These are phyloP conservation scores for Apiospora pterosperma DNA, from an alignment of 2,329 filamentous ascomycete genomes.

Conservation along the genomic window DNA sequence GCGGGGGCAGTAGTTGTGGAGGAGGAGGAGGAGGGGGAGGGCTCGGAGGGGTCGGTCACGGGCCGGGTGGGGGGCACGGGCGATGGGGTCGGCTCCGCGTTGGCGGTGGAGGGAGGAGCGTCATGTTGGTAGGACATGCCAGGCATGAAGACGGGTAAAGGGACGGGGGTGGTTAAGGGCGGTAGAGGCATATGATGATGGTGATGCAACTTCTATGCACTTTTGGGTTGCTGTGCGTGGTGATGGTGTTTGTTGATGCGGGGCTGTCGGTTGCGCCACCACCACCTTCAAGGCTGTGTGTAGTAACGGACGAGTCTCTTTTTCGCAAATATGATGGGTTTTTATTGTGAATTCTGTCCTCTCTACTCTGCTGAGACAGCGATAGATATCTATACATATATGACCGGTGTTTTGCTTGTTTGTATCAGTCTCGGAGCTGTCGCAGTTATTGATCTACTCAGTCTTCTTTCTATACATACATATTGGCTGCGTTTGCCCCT, in stretches of 20 bases:
- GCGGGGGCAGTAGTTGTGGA: background rate
- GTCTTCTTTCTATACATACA: too few relatives aligned
- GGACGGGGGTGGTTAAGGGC: constrained; percentile 28
- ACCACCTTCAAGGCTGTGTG: background rate
- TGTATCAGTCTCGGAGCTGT: too few relatives aligned
- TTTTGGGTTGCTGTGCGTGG: background rate
- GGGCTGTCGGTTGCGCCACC: background rate
- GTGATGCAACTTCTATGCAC: background rate
- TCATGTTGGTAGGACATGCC: constrained; percentile 23
- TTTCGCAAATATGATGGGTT: too few relatives aligned
- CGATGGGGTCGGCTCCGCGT: constrained; percentile 11
- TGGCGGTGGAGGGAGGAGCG: constrained; percentile 12
- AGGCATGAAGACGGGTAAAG: constrained; percentile 29
- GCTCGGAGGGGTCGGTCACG: background rate
- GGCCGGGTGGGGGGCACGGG: constrained; percentile 13
- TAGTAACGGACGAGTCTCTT: too few relatives aligned
- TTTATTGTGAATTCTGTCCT: too few relatives aligned
- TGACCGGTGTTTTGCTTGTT: too few relatives aligned
- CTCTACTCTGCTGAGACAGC: too few relatives aligned
- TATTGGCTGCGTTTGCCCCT: too few relatives aligned
- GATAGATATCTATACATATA: too few relatives aligned
- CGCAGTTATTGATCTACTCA: too few relatives aligned
- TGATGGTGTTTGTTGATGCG: background rate
- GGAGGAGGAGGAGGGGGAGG: background rate
- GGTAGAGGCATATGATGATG: constrained; percentile 22